These are phyloP conservation scores for Gliomastix tumulicola DNA, from an alignment of 2,329 filamentous ascomycete genomes.

Conservation along the genomic window DNA sequence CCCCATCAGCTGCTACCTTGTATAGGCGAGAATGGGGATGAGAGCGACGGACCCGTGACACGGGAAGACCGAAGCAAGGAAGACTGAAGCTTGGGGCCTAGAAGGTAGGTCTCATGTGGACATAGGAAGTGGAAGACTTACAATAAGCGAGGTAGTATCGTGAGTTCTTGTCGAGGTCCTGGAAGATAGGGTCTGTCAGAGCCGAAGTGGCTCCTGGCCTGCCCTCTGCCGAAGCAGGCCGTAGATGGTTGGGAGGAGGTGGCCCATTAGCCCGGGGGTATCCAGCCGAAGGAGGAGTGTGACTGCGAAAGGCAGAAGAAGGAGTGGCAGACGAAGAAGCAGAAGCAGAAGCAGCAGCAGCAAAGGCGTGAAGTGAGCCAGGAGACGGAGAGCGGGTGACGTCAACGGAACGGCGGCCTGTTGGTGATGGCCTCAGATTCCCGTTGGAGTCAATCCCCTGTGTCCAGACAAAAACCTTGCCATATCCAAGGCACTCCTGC, in stretches of 20 bases:
- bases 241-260: not conserved
- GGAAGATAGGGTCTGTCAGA: slow-evolving; percentile 48
- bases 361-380: not conserved
- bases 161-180: slow-evolving; percentile 39
- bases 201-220: slow-evolving; percentile 1
- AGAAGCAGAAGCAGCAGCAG: not conserved
- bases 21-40: no score
- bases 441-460: slow-evolving; percentile 41
- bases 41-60: no score
- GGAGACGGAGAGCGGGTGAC: no score
- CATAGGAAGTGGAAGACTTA: slow-evolving; percentile 19
- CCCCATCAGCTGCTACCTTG: no score
- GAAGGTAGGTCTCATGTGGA: no score
- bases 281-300: not conserved
- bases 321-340: not conserved
- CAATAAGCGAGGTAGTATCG: slow-evolving; percentile 44
- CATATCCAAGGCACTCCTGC: slow-evolving; percentile 55
- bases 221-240: not conserved
- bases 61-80: no score
- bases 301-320: not conserved
- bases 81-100: no score
- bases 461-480: slow-evolving; percentile 53
- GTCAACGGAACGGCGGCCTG: not conserved
- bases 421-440: slow-evolving; percentile 15
- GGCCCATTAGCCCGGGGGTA: not conserved